Evolutionary conservation across 345 rosid species (phyloP).

Genomic region (Microthlaspi erraticum): DNA sequence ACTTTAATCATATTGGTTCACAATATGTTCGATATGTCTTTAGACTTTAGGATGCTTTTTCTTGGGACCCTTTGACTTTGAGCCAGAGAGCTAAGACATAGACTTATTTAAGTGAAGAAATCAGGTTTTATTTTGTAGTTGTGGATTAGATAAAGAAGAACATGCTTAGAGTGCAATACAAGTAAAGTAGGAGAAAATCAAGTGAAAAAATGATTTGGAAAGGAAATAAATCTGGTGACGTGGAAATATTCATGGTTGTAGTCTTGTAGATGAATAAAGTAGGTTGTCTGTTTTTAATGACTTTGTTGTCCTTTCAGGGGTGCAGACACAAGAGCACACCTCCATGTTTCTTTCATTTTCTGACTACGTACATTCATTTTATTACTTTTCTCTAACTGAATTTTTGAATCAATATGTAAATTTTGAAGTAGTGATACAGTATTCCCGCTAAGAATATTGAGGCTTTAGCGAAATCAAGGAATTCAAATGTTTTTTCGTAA

Average conservation of each 20-base stretch:
- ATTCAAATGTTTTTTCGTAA: background rate
- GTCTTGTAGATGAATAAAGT: constrained; percentile 34
- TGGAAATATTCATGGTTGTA: constrained; percentile 40
- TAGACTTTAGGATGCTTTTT: constrained; percentile 28
- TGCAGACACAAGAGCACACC: constrained; percentile 33
- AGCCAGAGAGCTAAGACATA: constrained; percentile 13
- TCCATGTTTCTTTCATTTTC: constrained; percentile 21
- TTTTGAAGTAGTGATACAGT: background rate
- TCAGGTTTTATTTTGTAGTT: background rate
- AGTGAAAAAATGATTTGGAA: constrained; percentile 19
- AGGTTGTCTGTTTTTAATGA: constrained; percentile 46
- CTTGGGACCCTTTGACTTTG: constrained; percentile 37
- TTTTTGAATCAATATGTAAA: background rate
- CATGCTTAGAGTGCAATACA: constrained; percentile 65
- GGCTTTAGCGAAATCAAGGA: too few species aligned
- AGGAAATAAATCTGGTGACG: constrained; percentile 8
- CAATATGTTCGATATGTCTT: constrained; percentile 32
- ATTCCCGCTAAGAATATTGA: too few species aligned
- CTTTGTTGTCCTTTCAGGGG: constrained; percentile 27
- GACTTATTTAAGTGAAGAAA: background rate
- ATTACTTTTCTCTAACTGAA: background rate
- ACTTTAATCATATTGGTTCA: constrained; percentile 27
- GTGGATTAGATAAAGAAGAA: constrained; percentile 39
- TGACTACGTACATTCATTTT: background rate
- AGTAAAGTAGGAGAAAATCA: constrained; percentile 53